Evolutionary conservation across 306 rosid genomes (phyloP).

Genomic region (Casuarina equisetifolia): DNA sequence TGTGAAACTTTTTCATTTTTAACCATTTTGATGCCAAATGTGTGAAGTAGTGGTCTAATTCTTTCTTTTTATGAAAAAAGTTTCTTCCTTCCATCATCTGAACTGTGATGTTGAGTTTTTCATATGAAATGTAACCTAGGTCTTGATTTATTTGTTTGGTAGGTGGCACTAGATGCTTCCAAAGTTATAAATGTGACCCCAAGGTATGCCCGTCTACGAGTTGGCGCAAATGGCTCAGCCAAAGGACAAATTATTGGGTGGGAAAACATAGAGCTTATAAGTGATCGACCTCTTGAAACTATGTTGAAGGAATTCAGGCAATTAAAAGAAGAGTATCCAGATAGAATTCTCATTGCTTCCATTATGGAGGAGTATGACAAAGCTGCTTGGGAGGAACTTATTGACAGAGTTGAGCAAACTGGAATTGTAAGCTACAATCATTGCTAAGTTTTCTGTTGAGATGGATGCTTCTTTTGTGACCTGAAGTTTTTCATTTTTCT

Average conservation of each 20-base stretch:
- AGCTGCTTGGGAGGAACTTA: constrained; percentile 94
- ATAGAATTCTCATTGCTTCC: constrained; percentile 92
- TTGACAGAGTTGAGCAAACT: constrained; percentile 92
- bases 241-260: constrained; percentile 90
- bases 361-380: constrained; percentile 95
- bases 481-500: constrained; percentile 23
- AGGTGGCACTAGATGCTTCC: constrained; percentile 92
- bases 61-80: background rate
- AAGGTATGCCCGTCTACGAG: constrained; percentile 85
- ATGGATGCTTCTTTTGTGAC: constrained; percentile 14
- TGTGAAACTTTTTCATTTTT: background rate
- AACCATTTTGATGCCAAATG: background rate
- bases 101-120: background rate
- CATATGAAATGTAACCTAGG: constrained; percentile 7
- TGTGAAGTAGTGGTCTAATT: background rate
- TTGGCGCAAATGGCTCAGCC: constrained; percentile 64
- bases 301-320: constrained; percentile 91
- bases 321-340: constrained; percentile 82
- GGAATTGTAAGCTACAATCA: constrained; percentile 70
- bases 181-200: constrained; percentile 96
- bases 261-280: constrained; percentile 92
- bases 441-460: constrained; percentile 6
- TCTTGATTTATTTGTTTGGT: constrained; percentile 23
- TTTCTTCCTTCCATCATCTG: background rate
- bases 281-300: constrained; percentile 86